Conservation (phyloP, 164 flowering plant species). For the Vitis labrusca region DNA sequence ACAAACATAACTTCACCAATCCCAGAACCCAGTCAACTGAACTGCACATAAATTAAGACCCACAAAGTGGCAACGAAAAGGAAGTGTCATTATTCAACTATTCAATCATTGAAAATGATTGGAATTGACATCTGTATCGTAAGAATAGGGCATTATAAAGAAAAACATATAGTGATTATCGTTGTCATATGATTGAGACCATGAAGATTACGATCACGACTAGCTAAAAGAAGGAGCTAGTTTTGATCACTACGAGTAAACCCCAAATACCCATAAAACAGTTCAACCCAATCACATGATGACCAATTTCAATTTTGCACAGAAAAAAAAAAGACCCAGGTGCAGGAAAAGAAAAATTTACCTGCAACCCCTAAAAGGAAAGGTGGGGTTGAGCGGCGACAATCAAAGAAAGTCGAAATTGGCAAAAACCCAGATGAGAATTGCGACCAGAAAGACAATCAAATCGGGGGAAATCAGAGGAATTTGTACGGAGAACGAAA, state of each 20-base stretch:
- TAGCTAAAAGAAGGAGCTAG: slow-evolving; percentile 3
- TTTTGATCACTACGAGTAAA: neutral
- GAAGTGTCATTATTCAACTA: neutral
- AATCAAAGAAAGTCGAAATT: slow-evolving; percentile 3
- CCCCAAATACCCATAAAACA: neutral
- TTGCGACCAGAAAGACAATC: neutral
- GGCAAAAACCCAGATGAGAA: slow-evolving; percentile 9
- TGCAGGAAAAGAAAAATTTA: slow-evolving; percentile 1
- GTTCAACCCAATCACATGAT: neutral
- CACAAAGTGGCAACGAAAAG: neutral
- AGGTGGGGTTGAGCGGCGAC: neutral
- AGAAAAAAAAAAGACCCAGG: neutral
- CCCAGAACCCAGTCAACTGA: neutral
- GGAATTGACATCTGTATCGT: neutral
- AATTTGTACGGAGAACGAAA: neutral
- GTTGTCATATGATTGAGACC: neutral
- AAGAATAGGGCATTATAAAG: neutral
- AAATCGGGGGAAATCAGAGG: neutral
- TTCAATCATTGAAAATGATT: neutral
- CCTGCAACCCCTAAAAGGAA: slow-evolving; percentile 10
- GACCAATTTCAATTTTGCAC: neutral
- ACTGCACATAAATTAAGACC: slow-evolving; percentile 1
- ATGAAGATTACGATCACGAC: neutral
- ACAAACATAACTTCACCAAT: neutral
- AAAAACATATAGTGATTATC: neutral